A percentile compares a stretch with the other conserved stretches of the same genome.
phyloP scores from a whole-genome alignment of 768 basidiomycete genomes.

The Termitomyces sp. region DNA sequence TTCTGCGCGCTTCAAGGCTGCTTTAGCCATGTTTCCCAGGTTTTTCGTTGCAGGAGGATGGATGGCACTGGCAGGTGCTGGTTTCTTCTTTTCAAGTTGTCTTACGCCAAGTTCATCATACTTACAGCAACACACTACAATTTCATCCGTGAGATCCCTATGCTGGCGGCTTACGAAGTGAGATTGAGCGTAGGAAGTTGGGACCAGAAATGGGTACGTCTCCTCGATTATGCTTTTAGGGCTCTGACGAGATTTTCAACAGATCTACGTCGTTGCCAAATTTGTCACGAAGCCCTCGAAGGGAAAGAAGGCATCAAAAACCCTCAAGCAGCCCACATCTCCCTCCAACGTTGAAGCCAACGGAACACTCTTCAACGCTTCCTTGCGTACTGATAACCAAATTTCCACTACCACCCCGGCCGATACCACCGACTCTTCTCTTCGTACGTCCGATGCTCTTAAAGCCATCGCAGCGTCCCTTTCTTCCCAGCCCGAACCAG shows the following conservation, averaged over 20 bases:
- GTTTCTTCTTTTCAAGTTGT: slow-evolving; percentile 22
- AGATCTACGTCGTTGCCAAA: slow-evolving; percentile 62
- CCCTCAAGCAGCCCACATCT: slow-evolving; percentile 8
- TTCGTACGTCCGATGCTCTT: slow-evolving; percentile 22
- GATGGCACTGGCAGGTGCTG: slow-evolving; percentile 50
- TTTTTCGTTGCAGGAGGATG: slow-evolving; percentile 57
- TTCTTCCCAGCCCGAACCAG: slow-evolving; percentile 34
- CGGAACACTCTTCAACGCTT: slow-evolving; percentile 16
- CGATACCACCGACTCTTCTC: slow-evolving; percentile 15
- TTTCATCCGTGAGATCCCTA: slow-evolving; percentile 68
- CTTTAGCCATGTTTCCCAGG: slow-evolving; percentile 47
- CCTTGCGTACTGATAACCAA: slow-evolving; percentile 31
- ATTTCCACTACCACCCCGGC: slow-evolving; percentile 16
- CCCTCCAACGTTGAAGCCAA: slow-evolving; percentile 2
- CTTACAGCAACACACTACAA: slow-evolving; percentile 55
- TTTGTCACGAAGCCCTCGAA: slow-evolving; percentile 54
- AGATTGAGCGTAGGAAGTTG: slow-evolving; percentile 51
- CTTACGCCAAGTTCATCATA: neutral
- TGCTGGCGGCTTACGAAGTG: slow-evolving; percentile 57
- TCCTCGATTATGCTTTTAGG: neutral
- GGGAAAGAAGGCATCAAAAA: slow-evolving; percentile 14
- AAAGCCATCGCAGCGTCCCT: slow-evolving; percentile 28
- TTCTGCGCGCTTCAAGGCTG: slow-evolving; percentile 41
- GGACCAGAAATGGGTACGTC: slow-evolving; percentile 70
- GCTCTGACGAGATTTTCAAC: neutral